Evolutionary conservation across 1,284 basidiomycete species (phyloP).

Genomic region (Rhodotorula sp.): DNA sequence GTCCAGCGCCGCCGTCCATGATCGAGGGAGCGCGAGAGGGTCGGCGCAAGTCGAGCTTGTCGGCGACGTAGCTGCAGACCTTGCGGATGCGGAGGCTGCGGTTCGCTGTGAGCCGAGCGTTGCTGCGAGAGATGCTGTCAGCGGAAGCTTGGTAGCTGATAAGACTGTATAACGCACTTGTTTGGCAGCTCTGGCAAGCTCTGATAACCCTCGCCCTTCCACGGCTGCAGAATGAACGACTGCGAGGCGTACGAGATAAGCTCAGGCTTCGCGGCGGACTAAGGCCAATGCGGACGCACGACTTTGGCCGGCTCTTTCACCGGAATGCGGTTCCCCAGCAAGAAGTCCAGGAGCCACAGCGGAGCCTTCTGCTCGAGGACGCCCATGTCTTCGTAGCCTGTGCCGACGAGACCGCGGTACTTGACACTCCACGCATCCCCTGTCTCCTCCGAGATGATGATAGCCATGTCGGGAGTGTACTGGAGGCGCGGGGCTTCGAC

Average conservation of each 20-base stretch:
- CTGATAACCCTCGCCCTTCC: conserved; percentile 59
- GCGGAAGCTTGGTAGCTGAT: not conserved
- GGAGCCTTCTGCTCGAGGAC: conserved; percentile 76
- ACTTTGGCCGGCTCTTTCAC: conserved; percentile 70
- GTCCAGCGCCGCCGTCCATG: conserved; percentile 13
- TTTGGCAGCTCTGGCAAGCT: conserved; percentile 71
- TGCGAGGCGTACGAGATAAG: not conserved
- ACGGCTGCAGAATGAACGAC: conserved; percentile 83
- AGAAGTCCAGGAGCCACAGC: conserved; percentile 82
- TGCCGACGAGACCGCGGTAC: conserved; percentile 66
- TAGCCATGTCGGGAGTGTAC: conserved; percentile 63
- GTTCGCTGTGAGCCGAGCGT: conserved; percentile 83
- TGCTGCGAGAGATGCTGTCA: conserved; percentile 52
- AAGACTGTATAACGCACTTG: conserved; percentile 56
- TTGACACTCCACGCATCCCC: conserved; percentile 70
- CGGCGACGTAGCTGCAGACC: conserved; percentile 78
- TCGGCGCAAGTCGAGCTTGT: conserved; percentile 67
- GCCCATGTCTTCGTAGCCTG: conserved; percentile 63
- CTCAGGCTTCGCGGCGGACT: not conserved
- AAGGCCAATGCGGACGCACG: conserved; percentile 5
- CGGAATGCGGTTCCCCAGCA: conserved; percentile 56
- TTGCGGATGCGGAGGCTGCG: conserved; percentile 81
- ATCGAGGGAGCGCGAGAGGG: conserved; percentile 35
- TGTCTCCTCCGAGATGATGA: conserved; percentile 81
- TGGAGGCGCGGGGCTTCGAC: conserved; percentile 68